phyloP scores from a whole-genome alignment of 2,329 filamentous ascomycete genomes.

The Colletotrichum sp. region DNA sequence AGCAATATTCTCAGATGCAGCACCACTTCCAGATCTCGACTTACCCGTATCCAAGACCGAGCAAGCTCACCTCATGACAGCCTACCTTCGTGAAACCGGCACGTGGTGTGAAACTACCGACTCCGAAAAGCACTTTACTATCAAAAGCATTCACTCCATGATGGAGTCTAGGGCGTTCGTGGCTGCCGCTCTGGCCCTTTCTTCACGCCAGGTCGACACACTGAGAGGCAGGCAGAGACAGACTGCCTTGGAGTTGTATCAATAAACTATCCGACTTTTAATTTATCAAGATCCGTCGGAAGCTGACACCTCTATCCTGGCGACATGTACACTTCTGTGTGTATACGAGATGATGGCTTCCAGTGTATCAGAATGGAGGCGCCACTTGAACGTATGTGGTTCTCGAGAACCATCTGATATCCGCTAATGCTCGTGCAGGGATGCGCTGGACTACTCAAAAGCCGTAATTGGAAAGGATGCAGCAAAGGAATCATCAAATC shows the following conservation, averaged over 20 bases:
- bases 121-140: slow-evolving; percentile 6
- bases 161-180: slow-evolving; percentile 8
- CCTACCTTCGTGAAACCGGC: background rate
- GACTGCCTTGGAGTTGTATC: slow-evolving; percentile 15
- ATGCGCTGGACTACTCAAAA: slow-evolving; percentile 7
- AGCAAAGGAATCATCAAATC: slow-evolving; percentile 8
- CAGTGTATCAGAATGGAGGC: slow-evolving; percentile 12
- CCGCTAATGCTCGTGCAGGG: background rate
- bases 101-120: slow-evolving; percentile 20
- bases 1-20: background rate
- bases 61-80: background rate
- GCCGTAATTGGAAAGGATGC: background rate
- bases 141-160: background rate
- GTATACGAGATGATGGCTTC: slow-evolving; percentile 22
- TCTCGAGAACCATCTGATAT: background rate
- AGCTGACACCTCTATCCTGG: background rate
- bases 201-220: slow-evolving; percentile 10
- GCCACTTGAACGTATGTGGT: slow-evolving; percentile 1
- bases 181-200: slow-evolving; percentile 8
- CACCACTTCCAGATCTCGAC: background rate
- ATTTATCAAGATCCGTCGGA: slow-evolving; percentile 11
- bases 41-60: background rate
- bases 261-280: slow-evolving; percentile 10
- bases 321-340: slow-evolving; percentile 15
- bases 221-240: background rate